Conservation (phyloP, 768 basidiomycete genomes). For the Boletus rufocinnamomeus region DNA sequence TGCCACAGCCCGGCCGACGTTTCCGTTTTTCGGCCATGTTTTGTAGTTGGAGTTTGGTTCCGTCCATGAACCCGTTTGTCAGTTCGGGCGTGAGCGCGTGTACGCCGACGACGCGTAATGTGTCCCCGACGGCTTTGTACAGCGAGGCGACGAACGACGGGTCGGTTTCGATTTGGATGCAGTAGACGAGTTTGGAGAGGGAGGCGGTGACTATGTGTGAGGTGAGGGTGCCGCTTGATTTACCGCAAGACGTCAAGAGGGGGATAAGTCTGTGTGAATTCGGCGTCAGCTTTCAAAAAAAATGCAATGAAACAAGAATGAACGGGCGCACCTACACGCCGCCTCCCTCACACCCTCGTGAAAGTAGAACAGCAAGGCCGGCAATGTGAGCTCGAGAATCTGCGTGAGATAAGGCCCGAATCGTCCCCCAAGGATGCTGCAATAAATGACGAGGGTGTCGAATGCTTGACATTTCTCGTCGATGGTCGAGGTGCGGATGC, state of each 20-base stretch:
- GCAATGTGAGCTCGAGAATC: constrained; percentile 70
- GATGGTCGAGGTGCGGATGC: constrained; percentile 76
- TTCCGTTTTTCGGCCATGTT: constrained; percentile 68
- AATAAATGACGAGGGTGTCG: constrained; percentile 82
- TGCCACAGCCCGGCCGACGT: constrained; percentile 39
- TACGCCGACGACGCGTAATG: constrained; percentile 59
- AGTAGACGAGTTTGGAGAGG: constrained; percentile 63
- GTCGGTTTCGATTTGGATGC: constrained; percentile 69
- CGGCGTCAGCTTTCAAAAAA: not conserved
- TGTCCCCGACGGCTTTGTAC: constrained; percentile 69
- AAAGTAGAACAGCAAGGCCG: constrained; percentile 73
- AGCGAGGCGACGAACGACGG: constrained; percentile 76
- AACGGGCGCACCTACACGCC: constrained; percentile 58
- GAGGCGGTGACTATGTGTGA: constrained; percentile 68
- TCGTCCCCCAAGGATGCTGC: constrained; percentile 60
- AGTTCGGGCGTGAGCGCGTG: constrained; percentile 54
- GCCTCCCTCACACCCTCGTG: constrained; percentile 86
- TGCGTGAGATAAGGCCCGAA: constrained; percentile 77
- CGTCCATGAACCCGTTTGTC: constrained; percentile 58
- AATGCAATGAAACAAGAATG: not conserved
- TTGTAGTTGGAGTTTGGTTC: constrained; percentile 71
- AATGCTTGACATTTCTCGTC: constrained; percentile 90
- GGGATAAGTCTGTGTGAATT: constrained; percentile 62
- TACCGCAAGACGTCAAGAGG: constrained; percentile 67
- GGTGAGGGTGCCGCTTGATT: constrained; percentile 63